phyloP scores from a whole-genome alignment of 352 stramenopile species.

The Globisporangium nodosum region DNA sequence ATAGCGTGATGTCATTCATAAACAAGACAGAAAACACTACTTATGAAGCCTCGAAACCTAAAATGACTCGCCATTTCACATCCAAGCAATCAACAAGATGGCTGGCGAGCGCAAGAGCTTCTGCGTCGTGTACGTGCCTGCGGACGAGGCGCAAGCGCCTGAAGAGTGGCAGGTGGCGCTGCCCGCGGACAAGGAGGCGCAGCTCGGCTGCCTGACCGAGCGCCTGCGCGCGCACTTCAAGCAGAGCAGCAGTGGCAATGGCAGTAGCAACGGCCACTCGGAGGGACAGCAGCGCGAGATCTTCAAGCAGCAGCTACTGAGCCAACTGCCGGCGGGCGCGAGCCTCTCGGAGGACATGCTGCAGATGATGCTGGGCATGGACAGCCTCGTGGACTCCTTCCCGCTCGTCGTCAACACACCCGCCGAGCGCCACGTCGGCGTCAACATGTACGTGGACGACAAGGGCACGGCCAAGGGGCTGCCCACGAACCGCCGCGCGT shows the following conservation, averaged over 20 bases:
- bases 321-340: constrained; percentile 59
- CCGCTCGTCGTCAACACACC: constrained; percentile 81
- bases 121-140: constrained; percentile 65
- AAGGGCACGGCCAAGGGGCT: constrained; percentile 85
- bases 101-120: constrained; percentile 65
- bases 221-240: constrained; percentile 77
- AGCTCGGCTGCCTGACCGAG: constrained; percentile 81
- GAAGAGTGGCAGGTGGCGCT: constrained; percentile 71
- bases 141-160: constrained; percentile 43
- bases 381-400: constrained; percentile 84
- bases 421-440: constrained; percentile 57
- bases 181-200: constrained; percentile 67
- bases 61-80: not conserved
- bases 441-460: constrained; percentile 91
- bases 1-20: not conserved
- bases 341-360: constrained; percentile 71
- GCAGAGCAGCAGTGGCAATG: constrained; percentile 22
- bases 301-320: constrained; percentile 78
- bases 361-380: constrained; percentile 85
- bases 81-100: constrained; percentile 21
- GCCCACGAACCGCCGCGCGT: constrained; percentile 70
- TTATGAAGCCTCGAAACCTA: not conserved
- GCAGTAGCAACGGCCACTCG: constrained; percentile 22
- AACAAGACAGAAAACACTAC: not conserved
- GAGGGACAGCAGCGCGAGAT: constrained; percentile 57